These are phyloP conservation scores for Fraxinus latifolia DNA, from an alignment of 305 asterid genomes.

Conservation along the genomic window DNA sequence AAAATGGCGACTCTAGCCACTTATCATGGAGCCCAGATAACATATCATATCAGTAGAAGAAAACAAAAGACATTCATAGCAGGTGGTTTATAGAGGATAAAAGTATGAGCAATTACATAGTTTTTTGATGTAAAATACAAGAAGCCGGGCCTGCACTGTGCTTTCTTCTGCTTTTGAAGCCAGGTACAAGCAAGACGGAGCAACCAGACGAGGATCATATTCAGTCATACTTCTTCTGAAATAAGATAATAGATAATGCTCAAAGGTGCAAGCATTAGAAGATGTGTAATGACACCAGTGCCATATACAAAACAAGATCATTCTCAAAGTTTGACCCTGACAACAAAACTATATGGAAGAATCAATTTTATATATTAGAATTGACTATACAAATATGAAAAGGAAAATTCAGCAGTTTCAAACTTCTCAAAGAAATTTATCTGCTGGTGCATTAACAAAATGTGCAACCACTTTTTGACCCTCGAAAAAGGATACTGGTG, in stretches of 20 bases:
- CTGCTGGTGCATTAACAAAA: not conserved
- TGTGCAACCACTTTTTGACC: not conserved
- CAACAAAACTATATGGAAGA: not conserved
- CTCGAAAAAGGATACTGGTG: not conserved
- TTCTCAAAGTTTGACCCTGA: not conserved
- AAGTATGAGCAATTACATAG: slow-evolving; percentile 39
- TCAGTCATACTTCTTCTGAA: slow-evolving; percentile 82
- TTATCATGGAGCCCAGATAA: slow-evolving; percentile 17
- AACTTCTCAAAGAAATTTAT: not conserved
- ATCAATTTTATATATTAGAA: not conserved
- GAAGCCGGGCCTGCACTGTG: slow-evolving; percentile 84
- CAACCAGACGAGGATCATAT: slow-evolving; percentile 90
- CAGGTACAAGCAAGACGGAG: slow-evolving; percentile 88
- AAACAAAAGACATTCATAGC: slow-evolving; percentile 2
- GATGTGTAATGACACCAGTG: not conserved
- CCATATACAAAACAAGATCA: slow-evolving; percentile 3
- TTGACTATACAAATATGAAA: not conserved
- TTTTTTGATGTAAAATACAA: slow-evolving; percentile 79
- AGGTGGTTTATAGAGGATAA: not conserved
- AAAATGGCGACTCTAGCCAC: slow-evolving; percentile 16
- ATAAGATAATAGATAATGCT: slow-evolving; percentile 7
- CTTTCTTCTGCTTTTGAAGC: slow-evolving; percentile 99
- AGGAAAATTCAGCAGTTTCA: not conserved
- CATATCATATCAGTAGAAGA: not conserved
- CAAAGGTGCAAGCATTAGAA: not conserved